Evolutionary conservation across 2,329 filamentous ascomycete genomes (phyloP), one percentile per base, ranked within the genome.

Genomic region (Juglanconis sp.): DNA sequence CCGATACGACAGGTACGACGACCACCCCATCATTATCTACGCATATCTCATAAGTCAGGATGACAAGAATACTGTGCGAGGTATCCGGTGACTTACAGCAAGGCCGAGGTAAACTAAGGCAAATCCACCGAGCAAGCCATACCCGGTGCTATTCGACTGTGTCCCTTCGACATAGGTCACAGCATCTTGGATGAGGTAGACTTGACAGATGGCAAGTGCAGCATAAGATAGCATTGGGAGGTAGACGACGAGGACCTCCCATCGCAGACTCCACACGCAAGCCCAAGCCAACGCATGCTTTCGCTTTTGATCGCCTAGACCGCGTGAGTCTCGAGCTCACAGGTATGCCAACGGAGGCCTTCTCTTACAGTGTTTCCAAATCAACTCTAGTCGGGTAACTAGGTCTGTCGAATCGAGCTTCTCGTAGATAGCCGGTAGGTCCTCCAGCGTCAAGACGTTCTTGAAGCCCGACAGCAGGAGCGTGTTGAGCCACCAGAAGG

Each of bases 401-500:
- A 15, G 71, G 69, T 32, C 73, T 5, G 31, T n/a, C 1, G 63
- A 62, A 15, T 53, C 53, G 38, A 64, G 57, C 13, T 61, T 61
- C 35, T 62, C 63, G 46, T 61, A 34, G 30, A 60, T 60, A 5
- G 54, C 38, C 46, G 60, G 73, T 47, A 58, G 8, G 24, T 47
- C 49, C 6, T 35, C 30, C 15, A 48, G 2, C 24, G 49, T 48
- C 17, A 58, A 36, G 5, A 58, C 56, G 1, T 11, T 53, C 10
- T 15, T 46, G 50, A 53, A 52, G 9, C 56, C 56, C 2, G 49
- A 30, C 5, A 49, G 34, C 17, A 87, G 78, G 6, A 86, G 67
- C 2, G 75, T 73, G 60, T 79, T 83, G 53, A 84, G 68, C 82
- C 82, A 85, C 72, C 75, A 79, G 65, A 85, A 85, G 11, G 82